These are phyloP conservation scores for Cinnamomum micranthum DNA, from an alignment of 164 flowering plant genomes.

Conservation along the genomic window DNA sequence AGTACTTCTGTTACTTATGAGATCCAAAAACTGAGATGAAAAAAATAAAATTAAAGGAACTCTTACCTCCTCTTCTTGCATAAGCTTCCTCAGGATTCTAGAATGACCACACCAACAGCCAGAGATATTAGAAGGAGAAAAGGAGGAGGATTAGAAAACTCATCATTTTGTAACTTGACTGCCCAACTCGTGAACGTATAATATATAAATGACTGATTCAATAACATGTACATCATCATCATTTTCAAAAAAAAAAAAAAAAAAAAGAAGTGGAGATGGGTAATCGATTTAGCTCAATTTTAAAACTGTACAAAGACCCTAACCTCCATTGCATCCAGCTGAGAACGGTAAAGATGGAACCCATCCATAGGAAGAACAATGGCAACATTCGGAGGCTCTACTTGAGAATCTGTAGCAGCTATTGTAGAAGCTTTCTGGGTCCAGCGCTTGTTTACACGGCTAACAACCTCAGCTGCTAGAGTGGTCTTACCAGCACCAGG, in stretches of 20 bases:
- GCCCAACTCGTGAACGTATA: background rate
- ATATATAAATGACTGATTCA: background rate
- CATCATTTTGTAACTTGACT: background rate
- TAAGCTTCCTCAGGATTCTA: slow-evolving; percentile 95
- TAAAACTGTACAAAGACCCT: slow-evolving; percentile 3
- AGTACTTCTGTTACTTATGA: slow-evolving; percentile 3
- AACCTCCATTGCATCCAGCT: slow-evolving; percentile 93
- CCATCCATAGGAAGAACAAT: slow-evolving; percentile 93
- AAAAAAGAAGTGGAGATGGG: background rate
- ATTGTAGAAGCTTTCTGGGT: slow-evolving; percentile 49
- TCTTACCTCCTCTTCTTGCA: slow-evolving; percentile 98
- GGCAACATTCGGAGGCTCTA: slow-evolving; percentile 65
- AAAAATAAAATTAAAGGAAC: slow-evolving; percentile 9
- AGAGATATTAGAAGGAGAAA: background rate
- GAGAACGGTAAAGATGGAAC: slow-evolving; percentile 88
- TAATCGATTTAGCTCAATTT: background rate
- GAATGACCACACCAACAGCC: slow-evolving; percentile 7
- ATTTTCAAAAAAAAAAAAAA: background rate
- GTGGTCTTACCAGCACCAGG: slow-evolving; percentile 98
- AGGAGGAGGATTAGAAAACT: background rate
- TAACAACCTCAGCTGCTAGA: slow-evolving; percentile 68
- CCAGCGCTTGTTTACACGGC: slow-evolving; percentile 67
- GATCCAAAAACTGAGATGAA: slow-evolving; percentile 2
- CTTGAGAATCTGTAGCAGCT: slow-evolving; percentile 33
- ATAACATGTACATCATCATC: background rate